A percentile compares a stretch with the other conserved stretches of the same genome.
phyloP scores from a whole-genome alignment of 192 early-diverging fungal genomes.

The Podila verticillata region DNA sequence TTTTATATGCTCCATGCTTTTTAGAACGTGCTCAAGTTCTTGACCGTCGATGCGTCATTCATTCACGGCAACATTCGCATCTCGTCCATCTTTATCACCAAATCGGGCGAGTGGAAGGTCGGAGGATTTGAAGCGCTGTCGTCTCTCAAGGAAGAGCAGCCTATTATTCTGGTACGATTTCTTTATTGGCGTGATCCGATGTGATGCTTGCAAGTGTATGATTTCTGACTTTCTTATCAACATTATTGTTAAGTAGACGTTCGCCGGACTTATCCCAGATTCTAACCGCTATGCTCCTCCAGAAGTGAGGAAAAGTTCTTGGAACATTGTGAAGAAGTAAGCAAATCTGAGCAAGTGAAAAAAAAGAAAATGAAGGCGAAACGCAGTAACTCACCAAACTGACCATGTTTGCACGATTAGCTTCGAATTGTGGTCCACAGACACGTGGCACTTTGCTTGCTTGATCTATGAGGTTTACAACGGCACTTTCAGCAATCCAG shows the following conservation, averaged over 20 bases:
- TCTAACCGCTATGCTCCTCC: constrained; percentile 77
- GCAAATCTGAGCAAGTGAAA: not conserved
- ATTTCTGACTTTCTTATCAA: constrained; percentile 17
- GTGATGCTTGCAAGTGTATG: too few relatives aligned
- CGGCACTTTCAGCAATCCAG: constrained; percentile 57
- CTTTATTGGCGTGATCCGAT: not conserved
- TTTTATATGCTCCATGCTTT: constrained; percentile 11
- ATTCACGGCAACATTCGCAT: constrained; percentile 89
- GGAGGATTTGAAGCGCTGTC: constrained; percentile 88
- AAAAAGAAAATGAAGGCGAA: not conserved
- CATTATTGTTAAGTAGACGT: constrained; percentile 51
- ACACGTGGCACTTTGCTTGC: constrained; percentile 85
- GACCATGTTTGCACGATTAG: constrained; percentile 5
- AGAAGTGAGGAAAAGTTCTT: constrained; percentile 71
- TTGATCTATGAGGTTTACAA: constrained; percentile 89
- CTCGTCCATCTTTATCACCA: constrained; percentile 85
- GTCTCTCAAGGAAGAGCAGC: constrained; percentile 74
- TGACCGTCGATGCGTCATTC: constrained; percentile 86
- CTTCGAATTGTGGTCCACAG: constrained; percentile 65
- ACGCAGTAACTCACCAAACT: not conserved
- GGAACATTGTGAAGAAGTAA: constrained; percentile 70
- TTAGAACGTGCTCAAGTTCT: constrained; percentile 85
- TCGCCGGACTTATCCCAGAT: constrained; percentile 71
- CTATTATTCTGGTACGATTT: constrained; percentile 63
- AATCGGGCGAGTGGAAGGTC: constrained; percentile 95